Percentiles rank a stretch among this genome's conserved stretches.
These are phyloP conservation scores for Hippophae tibetana DNA, from an alignment of 306 rosid species.

Conservation along the genomic window DNA sequence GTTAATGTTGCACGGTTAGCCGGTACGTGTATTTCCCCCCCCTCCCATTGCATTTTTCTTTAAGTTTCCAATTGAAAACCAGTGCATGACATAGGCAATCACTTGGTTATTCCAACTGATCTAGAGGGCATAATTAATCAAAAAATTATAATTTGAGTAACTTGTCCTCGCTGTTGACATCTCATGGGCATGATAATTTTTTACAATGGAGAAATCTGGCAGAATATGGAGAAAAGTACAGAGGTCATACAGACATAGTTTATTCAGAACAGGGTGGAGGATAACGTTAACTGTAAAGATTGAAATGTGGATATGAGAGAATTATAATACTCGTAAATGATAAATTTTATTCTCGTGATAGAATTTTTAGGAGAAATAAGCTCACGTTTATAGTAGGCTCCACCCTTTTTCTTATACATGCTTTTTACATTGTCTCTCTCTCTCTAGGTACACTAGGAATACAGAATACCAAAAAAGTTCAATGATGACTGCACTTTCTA, in stretches of 20 bases:
- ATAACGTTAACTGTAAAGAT: neutral
- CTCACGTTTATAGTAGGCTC: too few species aligned
- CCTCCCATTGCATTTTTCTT: neutral
- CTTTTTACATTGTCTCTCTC: too few species aligned
- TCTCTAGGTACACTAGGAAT: too few species aligned
- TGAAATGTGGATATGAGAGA: slow-evolving; percentile 1
- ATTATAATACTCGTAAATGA: neutral
- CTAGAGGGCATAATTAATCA: slow-evolving; percentile 3
- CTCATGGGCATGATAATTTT: neutral
- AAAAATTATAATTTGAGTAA: neutral
- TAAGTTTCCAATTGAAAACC: neutral
- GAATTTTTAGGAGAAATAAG: too few species aligned
- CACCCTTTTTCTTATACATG: too few species aligned
- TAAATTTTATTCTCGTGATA: too few species aligned
- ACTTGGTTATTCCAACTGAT: neutral
- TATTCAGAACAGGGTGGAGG: neutral
- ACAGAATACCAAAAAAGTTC: neutral
- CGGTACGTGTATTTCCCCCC: slow-evolving; percentile 35
- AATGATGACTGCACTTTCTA: neutral
- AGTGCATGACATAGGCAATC: neutral
- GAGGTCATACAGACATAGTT: neutral
- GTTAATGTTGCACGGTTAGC: slow-evolving; percentile 92
- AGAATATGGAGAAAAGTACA: too few species aligned
- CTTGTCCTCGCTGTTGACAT: neutral
- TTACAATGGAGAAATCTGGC: neutral